Evolutionary conservation across 129 eudicot species (phyloP).

Genomic region (Helianthus annuus): DNA sequence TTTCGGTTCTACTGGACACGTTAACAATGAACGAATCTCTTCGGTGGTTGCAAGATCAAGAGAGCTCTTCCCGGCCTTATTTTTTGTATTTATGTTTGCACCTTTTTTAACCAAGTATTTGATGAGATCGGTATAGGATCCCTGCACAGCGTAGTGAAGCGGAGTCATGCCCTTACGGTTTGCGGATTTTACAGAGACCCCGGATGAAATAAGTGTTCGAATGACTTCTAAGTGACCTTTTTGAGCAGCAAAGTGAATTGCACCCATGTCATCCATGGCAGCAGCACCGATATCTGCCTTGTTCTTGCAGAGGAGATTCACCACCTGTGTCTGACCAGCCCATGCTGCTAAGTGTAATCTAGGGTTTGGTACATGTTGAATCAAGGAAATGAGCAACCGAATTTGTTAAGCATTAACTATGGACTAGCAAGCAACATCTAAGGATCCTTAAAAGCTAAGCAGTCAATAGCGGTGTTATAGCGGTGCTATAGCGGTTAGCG

Average conservation of each 20-base stretch:
- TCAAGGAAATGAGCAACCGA: slow-evolving; percentile 46
- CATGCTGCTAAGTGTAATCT: slow-evolving; percentile 98
- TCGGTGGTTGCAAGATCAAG: slow-evolving; percentile 71
- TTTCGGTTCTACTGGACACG: slow-evolving; percentile 30
- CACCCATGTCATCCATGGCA: slow-evolving; percentile 98
- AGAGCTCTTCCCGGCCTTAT: slow-evolving; percentile 85
- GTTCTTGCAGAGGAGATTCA: slow-evolving; percentile 75
- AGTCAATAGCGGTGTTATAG: too few species aligned
- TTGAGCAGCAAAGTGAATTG: slow-evolving; percentile 97
- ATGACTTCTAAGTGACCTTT: slow-evolving; percentile 89
- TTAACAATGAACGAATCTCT: slow-evolving; percentile 61
- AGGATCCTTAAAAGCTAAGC: not conserved
- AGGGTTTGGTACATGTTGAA: slow-evolving; percentile 31
- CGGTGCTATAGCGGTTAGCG: too few species aligned
- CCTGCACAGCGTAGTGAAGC: slow-evolving; percentile 93
- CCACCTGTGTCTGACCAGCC: slow-evolving; percentile 87
- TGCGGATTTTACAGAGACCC: slow-evolving; percentile 70
- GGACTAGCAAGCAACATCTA: too few species aligned
- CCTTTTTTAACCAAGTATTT: slow-evolving; percentile 89
- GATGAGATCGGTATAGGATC: slow-evolving; percentile 77
- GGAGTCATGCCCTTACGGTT: slow-evolving; percentile 98
- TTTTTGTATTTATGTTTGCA: slow-evolving; percentile 55
- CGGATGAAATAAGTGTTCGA: slow-evolving; percentile 60
- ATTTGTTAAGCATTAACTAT: not conserved
- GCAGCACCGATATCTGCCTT: slow-evolving; percentile 93